phyloP scores from a whole-genome alignment of 208 protist genomes.

The Acanthamoeba triangularis region DNA sequence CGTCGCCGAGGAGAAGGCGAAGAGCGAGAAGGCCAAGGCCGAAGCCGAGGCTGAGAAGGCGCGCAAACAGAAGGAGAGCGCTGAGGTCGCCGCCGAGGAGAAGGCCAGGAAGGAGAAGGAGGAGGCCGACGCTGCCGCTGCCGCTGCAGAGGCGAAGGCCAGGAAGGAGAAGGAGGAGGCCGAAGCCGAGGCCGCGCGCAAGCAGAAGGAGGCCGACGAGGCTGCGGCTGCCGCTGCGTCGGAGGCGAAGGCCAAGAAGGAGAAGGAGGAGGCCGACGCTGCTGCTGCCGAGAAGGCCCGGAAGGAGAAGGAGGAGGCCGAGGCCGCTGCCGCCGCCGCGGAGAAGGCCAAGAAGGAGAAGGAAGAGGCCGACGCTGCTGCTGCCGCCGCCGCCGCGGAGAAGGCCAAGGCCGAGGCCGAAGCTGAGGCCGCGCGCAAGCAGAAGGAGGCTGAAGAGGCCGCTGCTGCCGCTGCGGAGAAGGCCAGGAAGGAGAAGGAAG shows the following conservation, averaged over 20 bases:
- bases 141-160: background rate
- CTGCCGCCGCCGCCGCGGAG: background rate
- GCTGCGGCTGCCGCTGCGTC: background rate
- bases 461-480: background rate
- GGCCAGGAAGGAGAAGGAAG: constrained; percentile 35
- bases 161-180: background rate
- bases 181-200: background rate
- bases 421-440: background rate
- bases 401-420: background rate
- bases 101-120: background rate
- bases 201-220: constrained; percentile 1
- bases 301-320: background rate
- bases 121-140: background rate
- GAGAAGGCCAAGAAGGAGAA: constrained; percentile 41
- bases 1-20: background rate
- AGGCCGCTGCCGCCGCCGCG: background rate
- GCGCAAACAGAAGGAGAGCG: background rate
- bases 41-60: background rate
- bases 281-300: background rate
- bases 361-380: background rate
- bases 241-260: background rate
- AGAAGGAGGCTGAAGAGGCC: constrained; percentile 2
- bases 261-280: background rate
- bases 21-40: background rate
- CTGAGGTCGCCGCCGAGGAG: background rate